These are phyloP conservation scores for Sugiyamaella novakii DNA, from an alignment of 1,139 yeast genomes.

Conservation along the genomic window DNA sequence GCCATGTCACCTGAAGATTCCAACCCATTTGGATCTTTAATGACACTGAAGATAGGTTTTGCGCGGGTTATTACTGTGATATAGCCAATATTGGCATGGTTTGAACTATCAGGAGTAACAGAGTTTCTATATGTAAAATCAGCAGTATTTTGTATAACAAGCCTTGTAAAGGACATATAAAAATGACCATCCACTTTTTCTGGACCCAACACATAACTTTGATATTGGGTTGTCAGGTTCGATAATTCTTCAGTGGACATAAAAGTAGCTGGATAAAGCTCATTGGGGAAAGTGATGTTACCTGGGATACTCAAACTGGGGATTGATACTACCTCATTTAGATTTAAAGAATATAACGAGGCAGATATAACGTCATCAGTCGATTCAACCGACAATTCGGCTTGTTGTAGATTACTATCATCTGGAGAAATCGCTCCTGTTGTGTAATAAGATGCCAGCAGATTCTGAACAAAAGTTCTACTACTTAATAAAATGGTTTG, in stretches of 20 bases:
- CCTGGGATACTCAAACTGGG: slow-evolving; percentile 19
- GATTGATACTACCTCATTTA: slow-evolving; percentile 21
- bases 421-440: slow-evolving; percentile 31
- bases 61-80: slow-evolving; percentile 68
- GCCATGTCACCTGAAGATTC: slow-evolving; percentile 43
- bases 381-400: slow-evolving; percentile 32
- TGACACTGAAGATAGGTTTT: slow-evolving; percentile 49
- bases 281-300: slow-evolving; percentile 26
- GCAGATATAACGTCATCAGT: slow-evolving; percentile 35
- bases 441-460: slow-evolving; percentile 32
- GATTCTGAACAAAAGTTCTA: slow-evolving; percentile 36
- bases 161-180: slow-evolving; percentile 33
- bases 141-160: slow-evolving; percentile 33
- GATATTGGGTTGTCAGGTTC: slow-evolving; percentile 20
- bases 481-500: slow-evolving; percentile 48
- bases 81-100: slow-evolving; percentile 60
- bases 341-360: slow-evolving; percentile 30
- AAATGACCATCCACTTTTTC: slow-evolving; percentile 24
- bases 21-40: slow-evolving; percentile 50
- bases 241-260: slow-evolving; percentile 17
- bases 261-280: slow-evolving; percentile 30
- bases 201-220: slow-evolving; percentile 33
- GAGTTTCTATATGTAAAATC: slow-evolving; percentile 26
- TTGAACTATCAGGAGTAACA: neutral
- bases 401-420: slow-evolving; percentile 25